Evolutionary conservation across 2,329 filamentous ascomycete species (phyloP), one percentile per base, ranked within the genome.

Genomic region (Hypoxylon sp.): DNA sequence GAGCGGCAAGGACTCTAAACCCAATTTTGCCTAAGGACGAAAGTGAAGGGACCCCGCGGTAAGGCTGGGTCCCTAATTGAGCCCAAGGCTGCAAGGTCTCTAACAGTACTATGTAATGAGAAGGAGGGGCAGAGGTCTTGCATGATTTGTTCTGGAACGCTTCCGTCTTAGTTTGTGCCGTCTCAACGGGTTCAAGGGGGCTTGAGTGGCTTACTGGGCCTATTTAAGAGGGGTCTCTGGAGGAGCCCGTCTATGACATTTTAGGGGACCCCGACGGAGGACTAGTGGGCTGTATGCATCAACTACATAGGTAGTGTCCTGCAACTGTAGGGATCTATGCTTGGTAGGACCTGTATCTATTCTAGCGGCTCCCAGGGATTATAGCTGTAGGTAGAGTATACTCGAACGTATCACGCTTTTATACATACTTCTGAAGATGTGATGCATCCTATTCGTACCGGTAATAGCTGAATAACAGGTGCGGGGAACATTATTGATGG

Each of bases 281-380:
- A 55, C 53, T 65, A 65, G 62, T 44, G 63, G 56, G 51, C 50
- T 67, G 46, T 69, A 63, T 63, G 67, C 63, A 60, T 50, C 39
- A 55, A 39, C 56, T 33, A n/a, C n/a, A n/a, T n/a, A 59, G 42
- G 52, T 65, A 58, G 64, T 33, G 22, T 56, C 19, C 57, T 68
- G 68, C 65, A 70, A 46, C 58, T 56, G 68, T 68, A 70, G 65
- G 68, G 65, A 65, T 68, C n/a, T 57, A 48, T 26, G 58, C 51
- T 66, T 59, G 63, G 67, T 46, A 59, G 47, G 51, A 52, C 50
- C 62, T 66, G 9, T 60, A 69, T 63, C 35, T 53, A 63, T 44
- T 59, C 55, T 63, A 67, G 65, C 50, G 44, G 51, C 59, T 63
- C 57, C 48, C 53, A 63, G 50, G 64, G 65, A 67, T 67, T 35